Evolutionary conservation across 2,329 filamentous ascomycete species (phyloP).

Genomic region (Rutstroemia sp.): DNA sequence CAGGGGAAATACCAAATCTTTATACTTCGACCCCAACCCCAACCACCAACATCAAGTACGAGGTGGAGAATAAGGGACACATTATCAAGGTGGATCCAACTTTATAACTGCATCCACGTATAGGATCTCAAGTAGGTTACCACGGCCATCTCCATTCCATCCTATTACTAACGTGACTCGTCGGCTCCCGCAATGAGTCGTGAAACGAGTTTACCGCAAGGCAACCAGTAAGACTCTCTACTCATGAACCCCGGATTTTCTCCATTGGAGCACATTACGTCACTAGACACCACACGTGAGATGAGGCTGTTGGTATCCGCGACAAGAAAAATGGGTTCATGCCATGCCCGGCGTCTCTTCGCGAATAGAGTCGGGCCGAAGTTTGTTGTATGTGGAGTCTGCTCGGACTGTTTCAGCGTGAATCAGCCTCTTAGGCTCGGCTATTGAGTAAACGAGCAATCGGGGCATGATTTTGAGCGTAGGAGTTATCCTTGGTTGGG

Average conservation of each 20-base stretch:
- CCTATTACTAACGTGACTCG: not conserved
- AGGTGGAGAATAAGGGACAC: not conserved
- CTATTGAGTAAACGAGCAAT: not conserved
- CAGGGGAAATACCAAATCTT: not conserved
- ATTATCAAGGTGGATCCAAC: not conserved
- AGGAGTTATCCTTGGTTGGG: not conserved
- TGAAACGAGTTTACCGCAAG: not conserved
- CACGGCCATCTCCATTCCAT: not conserved
- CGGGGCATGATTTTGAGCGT: not conserved
- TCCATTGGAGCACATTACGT: not conserved
- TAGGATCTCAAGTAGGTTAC: not conserved
- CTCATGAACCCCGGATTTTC: not conserved
- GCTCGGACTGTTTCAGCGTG: not conserved
- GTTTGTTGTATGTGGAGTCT: not conserved
- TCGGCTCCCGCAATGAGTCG: not conserved
- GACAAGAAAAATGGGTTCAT: not conserved
- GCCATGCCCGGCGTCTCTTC: conserved; percentile 6
- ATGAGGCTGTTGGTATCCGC: not conserved
- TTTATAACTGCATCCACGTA: not conserved
- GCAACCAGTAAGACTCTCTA: not conserved
- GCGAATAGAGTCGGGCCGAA: not conserved
- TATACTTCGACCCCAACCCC: conserved; percentile 1
- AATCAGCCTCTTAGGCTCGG: not conserved
- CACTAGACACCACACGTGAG: not conserved
- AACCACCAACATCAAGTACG: not conserved